Evolutionary conservation across 75 land plant species (phyloP).

Genomic region (Selaginella moellendorffii): DNA sequence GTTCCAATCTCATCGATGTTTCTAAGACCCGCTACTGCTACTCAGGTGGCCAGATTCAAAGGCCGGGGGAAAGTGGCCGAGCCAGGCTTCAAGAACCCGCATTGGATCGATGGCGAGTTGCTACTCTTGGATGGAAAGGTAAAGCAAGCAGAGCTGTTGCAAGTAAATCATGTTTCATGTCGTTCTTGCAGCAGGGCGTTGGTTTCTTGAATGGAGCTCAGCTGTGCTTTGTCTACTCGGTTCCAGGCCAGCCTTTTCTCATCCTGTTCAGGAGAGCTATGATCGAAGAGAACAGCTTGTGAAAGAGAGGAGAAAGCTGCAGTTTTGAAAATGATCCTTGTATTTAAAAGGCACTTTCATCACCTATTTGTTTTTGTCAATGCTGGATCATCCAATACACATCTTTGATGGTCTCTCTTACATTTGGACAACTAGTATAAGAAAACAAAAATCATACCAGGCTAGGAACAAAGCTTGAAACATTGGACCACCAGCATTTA

Average conservation of each 20-base stretch:
- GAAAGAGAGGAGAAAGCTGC: background rate
- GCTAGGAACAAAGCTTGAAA: no score
- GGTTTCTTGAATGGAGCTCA: conserved; percentile 59
- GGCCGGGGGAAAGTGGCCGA: conserved; percentile 12
- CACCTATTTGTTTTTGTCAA: no score
- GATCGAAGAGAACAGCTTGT: background rate
- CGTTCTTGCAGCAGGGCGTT: conserved; percentile 35
- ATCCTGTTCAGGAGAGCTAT: conserved; percentile 44
- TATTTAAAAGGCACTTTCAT: conserved; percentile 1
- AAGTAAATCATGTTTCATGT: background rate
- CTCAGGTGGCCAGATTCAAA: conserved; percentile 15
- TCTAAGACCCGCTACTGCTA: background rate
- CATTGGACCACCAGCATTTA: no score
- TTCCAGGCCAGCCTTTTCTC: conserved; percentile 73
- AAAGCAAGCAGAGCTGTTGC: background rate
- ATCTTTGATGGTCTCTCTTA: no score
- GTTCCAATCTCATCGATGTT: background rate
- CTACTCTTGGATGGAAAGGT: conserved; percentile 17
- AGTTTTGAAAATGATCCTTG: background rate
- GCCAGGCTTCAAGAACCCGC: conserved; percentile 9
- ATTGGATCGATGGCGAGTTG: conserved; percentile 15
- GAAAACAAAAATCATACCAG: no score
- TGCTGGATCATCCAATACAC: no score
- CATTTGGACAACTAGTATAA: no score
- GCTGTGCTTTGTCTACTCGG: conserved; percentile 83